Evolutionary conservation across 352 stramenopile genomes (phyloP).

Genomic region (Phytophthora europaea): DNA sequence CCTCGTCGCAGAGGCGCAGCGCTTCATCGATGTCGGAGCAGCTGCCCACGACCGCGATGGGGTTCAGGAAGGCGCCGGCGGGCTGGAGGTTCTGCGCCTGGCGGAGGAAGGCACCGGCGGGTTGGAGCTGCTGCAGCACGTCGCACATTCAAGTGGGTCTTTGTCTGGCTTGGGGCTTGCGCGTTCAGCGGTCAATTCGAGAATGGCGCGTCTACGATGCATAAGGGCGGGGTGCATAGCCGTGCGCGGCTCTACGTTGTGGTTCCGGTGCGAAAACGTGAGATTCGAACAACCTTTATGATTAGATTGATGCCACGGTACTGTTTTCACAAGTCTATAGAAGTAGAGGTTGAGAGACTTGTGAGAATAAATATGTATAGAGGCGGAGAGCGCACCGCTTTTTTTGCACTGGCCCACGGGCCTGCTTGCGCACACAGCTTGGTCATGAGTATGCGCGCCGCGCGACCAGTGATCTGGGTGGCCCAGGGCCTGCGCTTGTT

Average conservation of each 20-base stretch:
- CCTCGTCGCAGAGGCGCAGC: constrained; percentile 26
- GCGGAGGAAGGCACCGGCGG: constrained; percentile 46
- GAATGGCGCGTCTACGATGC: constrained; percentile 28
- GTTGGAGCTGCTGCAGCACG: constrained; percentile 38
- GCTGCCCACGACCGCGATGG: constrained; percentile 29
- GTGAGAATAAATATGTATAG: constrained; percentile 3
- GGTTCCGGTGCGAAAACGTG: constrained; percentile 25
- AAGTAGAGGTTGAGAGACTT: not conserved
- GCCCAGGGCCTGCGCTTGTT: not conserved
- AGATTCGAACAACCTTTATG: constrained; percentile 28
- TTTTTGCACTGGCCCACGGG: constrained; percentile 5
- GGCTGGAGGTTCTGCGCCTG: constrained; percentile 13
- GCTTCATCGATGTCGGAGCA: constrained; percentile 43
- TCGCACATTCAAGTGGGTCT: constrained; percentile 33
- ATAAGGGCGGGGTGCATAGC: not conserved
- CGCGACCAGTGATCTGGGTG: constrained; percentile 12
- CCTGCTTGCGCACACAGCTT: not conserved
- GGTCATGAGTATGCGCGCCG: constrained; percentile 16
- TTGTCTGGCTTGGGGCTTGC: constrained; percentile 22
- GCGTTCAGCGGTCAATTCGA: constrained; percentile 29
- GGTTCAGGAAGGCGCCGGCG: constrained; percentile 9
- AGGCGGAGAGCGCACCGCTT: constrained; percentile 15
- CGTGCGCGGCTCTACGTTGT: constrained; percentile 22
- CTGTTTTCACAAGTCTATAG: not conserved
- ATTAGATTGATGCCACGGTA: not conserved